Percentiles rank a stretch among this genome's conserved stretches.
These are phyloP conservation scores for Turnera subulata DNA, from an alignment of 345 rosid genomes.

Conservation along the genomic window DNA sequence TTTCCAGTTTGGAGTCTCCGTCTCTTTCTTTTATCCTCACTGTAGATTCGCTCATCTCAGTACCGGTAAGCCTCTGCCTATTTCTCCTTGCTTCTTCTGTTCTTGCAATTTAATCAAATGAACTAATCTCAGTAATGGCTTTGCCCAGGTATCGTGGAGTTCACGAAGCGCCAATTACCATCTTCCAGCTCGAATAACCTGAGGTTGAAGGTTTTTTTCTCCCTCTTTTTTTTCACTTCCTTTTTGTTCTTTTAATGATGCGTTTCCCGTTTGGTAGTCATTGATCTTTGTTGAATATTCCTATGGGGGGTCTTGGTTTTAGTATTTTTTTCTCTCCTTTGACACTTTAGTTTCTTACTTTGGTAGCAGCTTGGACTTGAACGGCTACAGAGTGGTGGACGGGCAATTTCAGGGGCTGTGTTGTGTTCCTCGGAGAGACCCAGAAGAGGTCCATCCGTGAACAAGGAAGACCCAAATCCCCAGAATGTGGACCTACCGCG, in stretches of 20 bases:
- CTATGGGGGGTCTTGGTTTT: not conserved
- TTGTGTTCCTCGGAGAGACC: slow-evolving; percentile 40
- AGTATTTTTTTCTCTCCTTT: not conserved
- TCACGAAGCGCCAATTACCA: slow-evolving; percentile 23
- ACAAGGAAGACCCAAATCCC: slow-evolving; percentile 26
- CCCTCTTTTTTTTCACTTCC: slow-evolving; percentile 1
- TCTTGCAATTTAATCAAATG: no score
- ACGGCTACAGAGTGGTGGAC: slow-evolving; percentile 23
- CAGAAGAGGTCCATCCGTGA: slow-evolving; percentile 13
- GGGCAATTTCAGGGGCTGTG: slow-evolving; percentile 21
- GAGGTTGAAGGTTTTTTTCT: slow-evolving; percentile 35
- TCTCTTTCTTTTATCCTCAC: no score
- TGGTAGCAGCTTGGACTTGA: slow-evolving; percentile 36
- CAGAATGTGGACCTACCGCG: slow-evolving; percentile 87
- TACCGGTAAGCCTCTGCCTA: no score
- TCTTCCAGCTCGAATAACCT: slow-evolving; percentile 14
- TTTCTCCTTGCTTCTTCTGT: no score
- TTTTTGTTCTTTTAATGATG: no score
- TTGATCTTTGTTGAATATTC: not conserved
- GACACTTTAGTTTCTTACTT: slow-evolving; percentile 5
- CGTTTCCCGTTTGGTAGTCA: not conserved
- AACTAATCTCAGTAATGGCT: slow-evolving; percentile 9
- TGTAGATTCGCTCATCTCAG: no score
- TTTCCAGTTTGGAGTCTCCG: no score
- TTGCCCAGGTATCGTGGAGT: slow-evolving; percentile 25